phyloP scores from a whole-genome alignment of 495 filamentous ascomycete species.

The Thermothielavioides terrestris region DNA sequence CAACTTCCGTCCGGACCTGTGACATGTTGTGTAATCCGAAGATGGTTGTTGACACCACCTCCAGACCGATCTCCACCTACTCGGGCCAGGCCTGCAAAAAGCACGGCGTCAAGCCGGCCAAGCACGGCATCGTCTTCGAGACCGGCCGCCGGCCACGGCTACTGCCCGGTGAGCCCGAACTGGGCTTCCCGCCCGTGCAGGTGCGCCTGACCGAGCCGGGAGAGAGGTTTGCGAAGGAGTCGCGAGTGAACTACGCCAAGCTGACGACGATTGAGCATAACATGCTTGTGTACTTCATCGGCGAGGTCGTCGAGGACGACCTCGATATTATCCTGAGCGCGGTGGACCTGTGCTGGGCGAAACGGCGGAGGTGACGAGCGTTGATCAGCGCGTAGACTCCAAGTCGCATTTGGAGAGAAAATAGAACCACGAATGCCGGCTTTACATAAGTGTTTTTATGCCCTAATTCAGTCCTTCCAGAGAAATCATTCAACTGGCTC shows the following conservation, averaged over 20 bases:
- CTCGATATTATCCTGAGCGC: conserved; percentile 32
- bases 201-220: conserved; percentile 23
- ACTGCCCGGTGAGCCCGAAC: conserved; percentile 30
- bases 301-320: conserved; percentile 25
- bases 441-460: no score
- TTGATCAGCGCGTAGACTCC: no score
- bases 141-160: conserved; percentile 19
- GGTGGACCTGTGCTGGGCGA: conserved; percentile 38
- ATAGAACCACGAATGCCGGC: no score
- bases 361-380: no score
- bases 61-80: conserved; percentile 42
- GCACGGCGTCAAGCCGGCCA: conserved; percentile 35
- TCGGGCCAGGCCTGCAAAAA: conserved; percentile 37
- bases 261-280: conserved; percentile 44
- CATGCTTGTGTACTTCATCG: conserved; percentile 38
- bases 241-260: conserved; percentile 39
- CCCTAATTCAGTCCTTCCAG: no score
- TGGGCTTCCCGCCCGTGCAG: conserved; percentile 34
- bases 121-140: conserved; percentile 39
- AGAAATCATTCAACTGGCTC: no score
- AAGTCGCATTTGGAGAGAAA: no score
- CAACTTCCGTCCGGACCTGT: not conserved
- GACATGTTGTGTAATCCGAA: not conserved
- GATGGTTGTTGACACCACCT: not conserved
- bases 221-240: conserved; percentile 37